phyloP scores from a whole-genome alignment of 208 protist species.

The Trichomonas gallinae region DNA sequence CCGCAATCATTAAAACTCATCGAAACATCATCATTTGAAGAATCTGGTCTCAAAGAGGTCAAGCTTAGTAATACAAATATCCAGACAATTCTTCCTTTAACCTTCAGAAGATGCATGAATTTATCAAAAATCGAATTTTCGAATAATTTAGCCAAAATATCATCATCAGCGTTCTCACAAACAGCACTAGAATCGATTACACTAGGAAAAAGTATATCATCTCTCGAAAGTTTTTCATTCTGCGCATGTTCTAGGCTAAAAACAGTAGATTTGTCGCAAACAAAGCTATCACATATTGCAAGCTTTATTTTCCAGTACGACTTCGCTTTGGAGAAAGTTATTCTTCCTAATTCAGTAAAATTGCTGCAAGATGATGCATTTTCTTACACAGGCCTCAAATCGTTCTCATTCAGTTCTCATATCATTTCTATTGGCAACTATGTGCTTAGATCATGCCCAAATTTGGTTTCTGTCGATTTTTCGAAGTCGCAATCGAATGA shows the following conservation, averaged over 20 bases:
- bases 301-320: neutral
- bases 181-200: neutral
- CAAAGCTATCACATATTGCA: neutral
- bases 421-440: neutral
- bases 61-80: neutral
- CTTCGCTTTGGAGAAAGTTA: neutral
- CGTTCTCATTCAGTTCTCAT: neutral
- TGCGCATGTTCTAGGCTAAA: neutral
- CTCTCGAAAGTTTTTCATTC: neutral
- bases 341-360: neutral
- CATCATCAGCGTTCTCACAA: neutral
- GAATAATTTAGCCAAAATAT: neutral
- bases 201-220: neutral
- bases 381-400: neutral
- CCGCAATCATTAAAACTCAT: neutral
- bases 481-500: neutral
- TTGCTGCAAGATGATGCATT: neutral
- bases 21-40: neutral
- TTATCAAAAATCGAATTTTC: neutral
- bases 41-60: neutral
- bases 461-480: neutral
- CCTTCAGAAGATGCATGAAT: neutral
- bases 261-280: neutral
- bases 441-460: neutral
- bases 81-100: neutral